Evolutionary conservation across 2,329 filamentous ascomycete genomes (phyloP).

Genomic region (Trichoderma koningiopsis): DNA sequence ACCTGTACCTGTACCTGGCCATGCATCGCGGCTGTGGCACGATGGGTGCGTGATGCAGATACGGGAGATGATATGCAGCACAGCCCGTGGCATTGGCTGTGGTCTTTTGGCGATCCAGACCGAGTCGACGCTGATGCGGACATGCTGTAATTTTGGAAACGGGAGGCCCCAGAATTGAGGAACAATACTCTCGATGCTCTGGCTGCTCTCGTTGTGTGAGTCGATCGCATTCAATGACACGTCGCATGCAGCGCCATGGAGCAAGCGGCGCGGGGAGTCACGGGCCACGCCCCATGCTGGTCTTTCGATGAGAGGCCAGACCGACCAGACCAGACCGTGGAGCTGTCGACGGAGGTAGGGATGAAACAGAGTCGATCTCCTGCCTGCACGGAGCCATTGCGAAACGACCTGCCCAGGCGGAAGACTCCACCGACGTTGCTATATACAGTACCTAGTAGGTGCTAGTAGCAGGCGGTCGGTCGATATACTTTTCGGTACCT

Average conservation of each 20-base stretch:
- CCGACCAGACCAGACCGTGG: not conserved
- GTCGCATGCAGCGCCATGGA: not conserved
- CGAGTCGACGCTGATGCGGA: not conserved
- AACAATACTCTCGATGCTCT: not conserved
- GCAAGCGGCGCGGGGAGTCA: not conserved
- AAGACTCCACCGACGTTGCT: not conserved
- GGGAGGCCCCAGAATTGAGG: not conserved
- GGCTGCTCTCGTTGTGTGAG: not conserved
- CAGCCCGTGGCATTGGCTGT: not conserved
- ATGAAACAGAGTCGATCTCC: not conserved
- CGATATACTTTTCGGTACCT: not conserved
- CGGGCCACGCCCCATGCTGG: not conserved
- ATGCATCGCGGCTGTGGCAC: slow-evolving; percentile 9
- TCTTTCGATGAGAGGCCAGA: not conserved
- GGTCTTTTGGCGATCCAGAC: not conserved
- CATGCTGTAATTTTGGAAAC: not conserved
- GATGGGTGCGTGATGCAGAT: not conserved
- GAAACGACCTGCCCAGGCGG: not conserved
- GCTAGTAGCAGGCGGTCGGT: not conserved
- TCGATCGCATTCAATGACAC: not conserved
- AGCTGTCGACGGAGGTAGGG: not conserved
- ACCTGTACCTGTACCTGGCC: not conserved
- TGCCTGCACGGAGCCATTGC: not conserved
- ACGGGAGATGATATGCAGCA: not conserved
- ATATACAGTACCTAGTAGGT: not conserved